Evolutionary conservation across 1,139 yeast species (phyloP).

Genomic region (Schwanniomyces etchellsii): DNA sequence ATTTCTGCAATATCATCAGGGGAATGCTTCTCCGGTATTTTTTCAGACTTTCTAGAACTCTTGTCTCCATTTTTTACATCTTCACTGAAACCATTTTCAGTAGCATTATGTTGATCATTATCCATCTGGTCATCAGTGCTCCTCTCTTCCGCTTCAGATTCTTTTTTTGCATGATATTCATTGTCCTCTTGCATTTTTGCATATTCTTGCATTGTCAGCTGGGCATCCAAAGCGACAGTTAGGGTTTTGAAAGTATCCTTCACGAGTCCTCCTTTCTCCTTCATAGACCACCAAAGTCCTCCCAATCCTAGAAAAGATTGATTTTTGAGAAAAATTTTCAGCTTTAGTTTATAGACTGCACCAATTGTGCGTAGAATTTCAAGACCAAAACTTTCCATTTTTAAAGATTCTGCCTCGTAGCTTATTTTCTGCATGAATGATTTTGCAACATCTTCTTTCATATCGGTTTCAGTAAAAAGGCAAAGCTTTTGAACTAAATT

Average conservation of each 20-base stretch:
- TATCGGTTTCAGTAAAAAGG: slow-evolving; percentile 79
- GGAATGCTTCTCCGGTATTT: slow-evolving; percentile 52
- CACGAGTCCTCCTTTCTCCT: slow-evolving; percentile 80
- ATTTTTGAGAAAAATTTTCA: slow-evolving; percentile 49
- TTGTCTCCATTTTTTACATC: slow-evolving; percentile 7
- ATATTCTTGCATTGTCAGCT: slow-evolving; percentile 78
- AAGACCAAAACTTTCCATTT: slow-evolving; percentile 91
- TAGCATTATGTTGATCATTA: slow-evolving; percentile 7
- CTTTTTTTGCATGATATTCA: slow-evolving; percentile 41
- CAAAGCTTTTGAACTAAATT: slow-evolving; percentile 64
- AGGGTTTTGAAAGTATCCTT: slow-evolving; percentile 86
- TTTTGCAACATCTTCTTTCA: slow-evolving; percentile 58
- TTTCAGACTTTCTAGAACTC: slow-evolving; percentile 11
- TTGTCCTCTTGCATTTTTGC: slow-evolving; percentile 62
- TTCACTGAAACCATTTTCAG: slow-evolving; percentile 2
- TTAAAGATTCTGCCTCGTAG: slow-evolving; percentile 81
- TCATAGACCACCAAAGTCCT: slow-evolving; percentile 77
- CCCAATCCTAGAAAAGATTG: slow-evolving; percentile 79
- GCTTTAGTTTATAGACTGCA: slow-evolving; percentile 64
- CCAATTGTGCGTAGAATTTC: slow-evolving; percentile 89
- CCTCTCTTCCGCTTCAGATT: slow-evolving; percentile 22
- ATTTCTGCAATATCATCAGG: slow-evolving; percentile 78
- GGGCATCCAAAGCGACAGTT: slow-evolving; percentile 85
- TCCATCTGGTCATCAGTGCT: slow-evolving; percentile 16
- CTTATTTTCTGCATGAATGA: slow-evolving; percentile 68